Evolutionary conservation across 1,139 yeast species (phyloP), one percentile per base, ranked within the genome.

Genomic region (Sugiyamaella grinbergsii): DNA sequence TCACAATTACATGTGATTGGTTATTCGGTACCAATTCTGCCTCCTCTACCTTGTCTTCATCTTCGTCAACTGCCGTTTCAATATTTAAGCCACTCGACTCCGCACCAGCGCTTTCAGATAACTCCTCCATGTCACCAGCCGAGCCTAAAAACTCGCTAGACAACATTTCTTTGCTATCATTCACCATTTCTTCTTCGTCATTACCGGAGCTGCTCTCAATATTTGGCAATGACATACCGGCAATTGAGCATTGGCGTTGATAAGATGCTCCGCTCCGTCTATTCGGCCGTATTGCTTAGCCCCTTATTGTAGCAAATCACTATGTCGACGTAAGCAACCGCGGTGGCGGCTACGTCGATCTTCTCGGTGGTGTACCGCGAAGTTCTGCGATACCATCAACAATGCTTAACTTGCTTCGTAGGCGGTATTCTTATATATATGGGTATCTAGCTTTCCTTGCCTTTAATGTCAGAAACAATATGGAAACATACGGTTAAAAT

Each of bases 1-100:
- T 28, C 49, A n/a, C 53, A 46, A 2, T 50, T 43, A 15, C 31
- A n/a, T n/a, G n/a, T n/a, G n/a, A n/a, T n/a, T n/a, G n/a, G n/a
- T n/a, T n/a, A n/a, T n/a, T n/a, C n/a, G n/a, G n/a, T n/a, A n/a
- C n/a, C n/a, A n/a, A n/a, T n/a, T n/a, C 49, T 28, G 41, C 52
- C 18, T 38, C 52, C 37, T 47, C 47, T 6, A 42, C 48, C 11
- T 32, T 46, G 7, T 42, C 46, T 19, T 47, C 53, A 13, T 29
- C 42, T 20, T 38, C 55, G 18, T 41, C 51, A 26, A 26, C n/a
- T n/a, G n/a, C n/a, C n/a, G n/a, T n/a, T n/a, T n/a, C n/a, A n/a
- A n/a, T n/a, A n/a, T n/a, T n/a, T n/a, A n/a, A n/a, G n/a, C n/a
- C n/a, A n/a, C n/a, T n/a, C n/a, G n/a, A n/a, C n/a, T n/a, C n/a